These are phyloP conservation scores for Trichosporon sp. DNA, from an alignment of 1,284 basidiomycete species.

Conservation along the genomic window DNA sequence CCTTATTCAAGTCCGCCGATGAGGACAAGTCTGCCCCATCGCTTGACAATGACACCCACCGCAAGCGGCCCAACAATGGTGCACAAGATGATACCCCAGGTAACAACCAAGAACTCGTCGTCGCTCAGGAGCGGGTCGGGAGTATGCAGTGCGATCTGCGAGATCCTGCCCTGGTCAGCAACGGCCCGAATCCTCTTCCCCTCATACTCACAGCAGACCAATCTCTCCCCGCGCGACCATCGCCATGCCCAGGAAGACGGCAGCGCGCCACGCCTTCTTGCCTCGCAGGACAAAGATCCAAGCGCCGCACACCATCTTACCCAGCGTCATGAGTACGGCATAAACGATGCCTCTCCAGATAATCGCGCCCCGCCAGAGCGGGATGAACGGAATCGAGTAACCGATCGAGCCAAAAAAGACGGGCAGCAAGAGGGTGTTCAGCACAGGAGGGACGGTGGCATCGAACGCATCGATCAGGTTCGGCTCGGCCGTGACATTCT, in stretches of 20 bases:
- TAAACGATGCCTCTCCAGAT: constrained; percentile 63
- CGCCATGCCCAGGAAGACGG: constrained; percentile 57
- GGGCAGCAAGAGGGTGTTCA: constrained; percentile 59
- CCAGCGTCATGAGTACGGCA: constrained; percentile 61
- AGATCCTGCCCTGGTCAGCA: constrained; percentile 27
- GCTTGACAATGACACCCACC: constrained; percentile 56
- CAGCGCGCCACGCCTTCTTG: constrained; percentile 30
- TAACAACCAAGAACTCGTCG: constrained; percentile 59
- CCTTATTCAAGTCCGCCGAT: constrained; percentile 47
- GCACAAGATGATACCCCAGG: constrained; percentile 62
- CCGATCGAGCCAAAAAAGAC: constrained; percentile 65
- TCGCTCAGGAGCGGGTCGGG: constrained; percentile 49
- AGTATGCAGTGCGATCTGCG: constrained; percentile 42
- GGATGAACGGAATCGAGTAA: constrained; percentile 62
- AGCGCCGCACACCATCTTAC: constrained; percentile 57
- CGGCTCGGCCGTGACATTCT: neutral
- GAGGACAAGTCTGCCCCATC: constrained; percentile 47
- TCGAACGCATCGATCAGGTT: constrained; percentile 47
- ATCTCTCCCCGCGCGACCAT: constrained; percentile 64
- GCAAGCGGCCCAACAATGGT: constrained; percentile 60
- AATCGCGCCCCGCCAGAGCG: constrained; percentile 58
- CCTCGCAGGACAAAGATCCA: constrained; percentile 50
- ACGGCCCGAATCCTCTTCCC: no score
- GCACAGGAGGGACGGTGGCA: constrained; percentile 51
- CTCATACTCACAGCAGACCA: constrained; percentile 53